phyloP scores from a whole-genome alignment of 306 rosid genomes.

The Betula pendula region DNA sequence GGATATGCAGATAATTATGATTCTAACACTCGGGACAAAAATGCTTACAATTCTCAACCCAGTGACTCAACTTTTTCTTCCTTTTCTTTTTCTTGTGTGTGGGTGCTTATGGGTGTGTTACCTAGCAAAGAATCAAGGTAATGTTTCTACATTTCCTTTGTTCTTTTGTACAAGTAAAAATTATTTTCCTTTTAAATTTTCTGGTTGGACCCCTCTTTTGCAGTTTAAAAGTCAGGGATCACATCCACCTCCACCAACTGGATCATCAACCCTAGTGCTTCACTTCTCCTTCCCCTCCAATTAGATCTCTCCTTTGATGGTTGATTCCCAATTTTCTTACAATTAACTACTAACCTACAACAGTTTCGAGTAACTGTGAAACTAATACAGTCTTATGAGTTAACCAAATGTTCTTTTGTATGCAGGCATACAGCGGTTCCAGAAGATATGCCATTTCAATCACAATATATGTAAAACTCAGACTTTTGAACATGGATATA shows the following conservation, averaged over 20 bases:
- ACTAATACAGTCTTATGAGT: too few species aligned
- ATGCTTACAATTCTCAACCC: neutral
- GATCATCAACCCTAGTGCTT: neutral
- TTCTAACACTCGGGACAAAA: neutral
- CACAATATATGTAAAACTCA: neutral
- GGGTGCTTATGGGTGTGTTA: neutral
- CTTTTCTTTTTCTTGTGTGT: neutral
- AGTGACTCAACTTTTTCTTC: neutral
- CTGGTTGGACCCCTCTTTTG: neutral
- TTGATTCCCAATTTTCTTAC: neutral
- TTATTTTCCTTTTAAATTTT: neutral
- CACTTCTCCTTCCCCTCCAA: neutral
- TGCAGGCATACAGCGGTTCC: too few species aligned
- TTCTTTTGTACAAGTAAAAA: neutral
- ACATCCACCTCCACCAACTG: neutral
- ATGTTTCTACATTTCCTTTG: neutral
- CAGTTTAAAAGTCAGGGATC: neutral
- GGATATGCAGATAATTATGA: neutral
- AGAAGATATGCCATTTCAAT: neutral
- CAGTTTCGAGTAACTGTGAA: too few species aligned
- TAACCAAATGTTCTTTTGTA: too few species aligned
- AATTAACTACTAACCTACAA: too few species aligned
- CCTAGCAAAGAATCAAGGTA: neutral
- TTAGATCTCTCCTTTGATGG: neutral
- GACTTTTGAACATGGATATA: neutral